These are phyloP conservation scores for Pneumocystis sp. DNA, from an alignment of 1,139 yeast species.

Conservation along the genomic window DNA sequence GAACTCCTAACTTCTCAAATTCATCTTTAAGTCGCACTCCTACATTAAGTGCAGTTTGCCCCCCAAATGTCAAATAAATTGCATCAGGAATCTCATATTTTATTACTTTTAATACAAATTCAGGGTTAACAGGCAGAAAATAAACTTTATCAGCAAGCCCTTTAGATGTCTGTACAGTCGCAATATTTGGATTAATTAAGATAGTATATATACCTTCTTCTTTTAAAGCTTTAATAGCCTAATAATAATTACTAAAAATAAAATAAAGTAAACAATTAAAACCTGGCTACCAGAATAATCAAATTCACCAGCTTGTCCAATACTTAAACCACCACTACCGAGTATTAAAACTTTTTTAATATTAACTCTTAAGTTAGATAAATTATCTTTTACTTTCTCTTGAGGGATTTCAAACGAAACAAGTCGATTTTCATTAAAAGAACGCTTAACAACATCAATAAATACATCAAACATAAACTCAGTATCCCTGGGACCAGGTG, in stretches of 20 bases:
- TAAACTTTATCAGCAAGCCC: conserved; percentile 92
- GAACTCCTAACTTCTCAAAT: conserved; percentile 78
- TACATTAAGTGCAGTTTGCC: conserved; percentile 92
- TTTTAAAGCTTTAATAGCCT: conserved; percentile 62
- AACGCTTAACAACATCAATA: conserved; percentile 56
- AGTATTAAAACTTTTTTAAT: conserved; percentile 89
- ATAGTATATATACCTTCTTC: conserved; percentile 96
- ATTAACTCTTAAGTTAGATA: conserved; percentile 33
- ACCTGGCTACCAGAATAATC: conserved; percentile 67
- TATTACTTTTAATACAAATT: conserved; percentile 88
- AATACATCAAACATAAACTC: conserved; percentile 93
- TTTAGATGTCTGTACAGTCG: conserved; percentile 95
- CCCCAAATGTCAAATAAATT: conserved; percentile 93
- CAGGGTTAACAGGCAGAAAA: conserved; percentile 91
- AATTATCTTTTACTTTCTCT: conserved; percentile 42
- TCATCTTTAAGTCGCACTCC: conserved; percentile 94
- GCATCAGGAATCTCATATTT: conserved; percentile 94
- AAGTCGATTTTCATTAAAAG: conserved; percentile 38
- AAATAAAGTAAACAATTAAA: not conserved
- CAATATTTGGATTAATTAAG: conserved; percentile 91
- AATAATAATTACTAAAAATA: conserved; percentile 33
- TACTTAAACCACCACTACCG: conserved; percentile 97
- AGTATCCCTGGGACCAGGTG: conserved; percentile 99
- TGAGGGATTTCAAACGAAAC: conserved; percentile 85
- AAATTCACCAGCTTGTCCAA: conserved; percentile 99